These are phyloP conservation scores for Gentiana straminea DNA, from an alignment of 257 asterid species.

Conservation along the genomic window DNA sequence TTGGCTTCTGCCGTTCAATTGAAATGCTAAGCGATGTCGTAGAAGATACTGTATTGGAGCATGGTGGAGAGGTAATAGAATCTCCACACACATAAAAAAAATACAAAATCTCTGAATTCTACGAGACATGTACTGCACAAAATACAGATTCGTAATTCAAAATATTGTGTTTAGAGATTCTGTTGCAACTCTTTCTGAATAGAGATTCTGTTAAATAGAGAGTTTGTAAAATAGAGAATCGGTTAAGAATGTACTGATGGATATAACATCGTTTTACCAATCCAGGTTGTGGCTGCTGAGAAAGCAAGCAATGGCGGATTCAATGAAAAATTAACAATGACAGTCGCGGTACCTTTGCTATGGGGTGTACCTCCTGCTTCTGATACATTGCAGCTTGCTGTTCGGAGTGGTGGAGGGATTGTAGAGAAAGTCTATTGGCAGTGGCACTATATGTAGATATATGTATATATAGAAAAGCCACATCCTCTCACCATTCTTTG, in stretches of 20 bases:
- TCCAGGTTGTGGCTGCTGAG: conserved; percentile 77
- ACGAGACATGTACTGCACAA: no score
- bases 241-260: background rate
- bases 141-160: no score
- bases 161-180: no score
- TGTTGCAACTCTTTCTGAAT: background rate
- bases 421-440: conserved; percentile 96
- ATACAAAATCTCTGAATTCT: no score
- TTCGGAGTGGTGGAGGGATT: conserved; percentile 88
- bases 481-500: conserved; percentile 30
- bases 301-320: conserved; percentile 67
- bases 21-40: conserved; percentile 99
- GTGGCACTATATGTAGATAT: conserved; percentile 83
- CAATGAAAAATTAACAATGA: conserved; percentile 90
- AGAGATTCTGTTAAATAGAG: background rate
- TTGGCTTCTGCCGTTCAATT: conserved; percentile 92
- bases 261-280: conserved; percentile 3
- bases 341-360: conserved; percentile 86
- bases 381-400: conserved; percentile 90
- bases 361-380: conserved; percentile 99
- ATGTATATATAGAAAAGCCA: conserved; percentile 34
- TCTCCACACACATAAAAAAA: no score
- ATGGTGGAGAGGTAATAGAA: conserved; percentile 88
- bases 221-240: background rate
- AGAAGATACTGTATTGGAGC: conserved; percentile 94